Conservation (phyloP, 202 grass and related monocot species). For the Setaria italica region DNA sequence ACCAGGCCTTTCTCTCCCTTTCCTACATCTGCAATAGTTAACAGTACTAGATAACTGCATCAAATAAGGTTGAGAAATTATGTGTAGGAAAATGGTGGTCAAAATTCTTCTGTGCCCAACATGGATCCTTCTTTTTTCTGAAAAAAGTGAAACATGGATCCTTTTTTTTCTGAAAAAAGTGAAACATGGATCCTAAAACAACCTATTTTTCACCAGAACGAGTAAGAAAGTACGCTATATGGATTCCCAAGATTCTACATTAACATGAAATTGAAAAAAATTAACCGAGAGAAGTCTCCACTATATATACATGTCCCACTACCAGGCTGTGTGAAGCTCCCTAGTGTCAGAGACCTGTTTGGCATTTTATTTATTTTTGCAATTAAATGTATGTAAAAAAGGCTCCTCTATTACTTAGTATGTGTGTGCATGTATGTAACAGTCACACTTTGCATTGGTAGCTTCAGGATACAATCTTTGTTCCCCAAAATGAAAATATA, state of each 20-base stretch:
- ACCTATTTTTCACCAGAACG: too few relatives aligned
- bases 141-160: too few relatives aligned
- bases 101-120: too few relatives aligned
- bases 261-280: background rate
- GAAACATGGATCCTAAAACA: too few relatives aligned
- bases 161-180: too few relatives aligned
- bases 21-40: background rate
- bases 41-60: background rate
- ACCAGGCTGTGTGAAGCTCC: too few relatives aligned
- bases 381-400: background rate
- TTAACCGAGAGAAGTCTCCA: background rate
- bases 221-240: background rate
- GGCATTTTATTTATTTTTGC: background rate
- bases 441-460: background rate
- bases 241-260: background rate
- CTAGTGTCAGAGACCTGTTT: background rate
- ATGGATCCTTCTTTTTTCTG: too few relatives aligned
- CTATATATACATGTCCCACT: background rate
- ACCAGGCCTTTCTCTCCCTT: background rate
- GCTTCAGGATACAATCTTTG: background rate
- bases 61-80: background rate
- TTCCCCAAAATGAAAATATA: background rate
- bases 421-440: background rate
- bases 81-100: background rate
- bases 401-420: background rate